Evolutionary conservation across 305 asterid genomes (phyloP).

Genomic region (Striga hermonthica): DNA sequence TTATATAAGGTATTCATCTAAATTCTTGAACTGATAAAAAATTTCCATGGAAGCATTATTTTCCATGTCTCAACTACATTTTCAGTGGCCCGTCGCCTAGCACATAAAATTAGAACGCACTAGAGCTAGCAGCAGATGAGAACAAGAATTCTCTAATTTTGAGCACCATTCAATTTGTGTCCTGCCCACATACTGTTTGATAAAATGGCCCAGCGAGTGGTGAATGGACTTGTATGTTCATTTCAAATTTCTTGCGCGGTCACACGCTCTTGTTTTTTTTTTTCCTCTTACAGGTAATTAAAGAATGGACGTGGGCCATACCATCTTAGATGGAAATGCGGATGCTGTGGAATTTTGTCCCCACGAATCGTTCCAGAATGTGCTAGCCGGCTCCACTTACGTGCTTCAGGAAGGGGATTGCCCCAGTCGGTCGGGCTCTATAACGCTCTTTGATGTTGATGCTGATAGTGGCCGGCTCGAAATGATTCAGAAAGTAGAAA

Average conservation of each 20-base stretch:
- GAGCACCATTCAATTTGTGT: too few relatives aligned
- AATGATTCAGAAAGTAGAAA: constrained; percentile 51
- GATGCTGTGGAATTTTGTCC: constrained; percentile 97
- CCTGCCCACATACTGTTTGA: neutral
- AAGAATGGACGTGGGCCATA: constrained; percentile 66
- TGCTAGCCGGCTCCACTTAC: constrained; percentile 90
- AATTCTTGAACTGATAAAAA: too few relatives aligned
- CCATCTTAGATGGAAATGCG: constrained; percentile 67
- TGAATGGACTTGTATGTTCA: neutral
- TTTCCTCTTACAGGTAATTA: neutral
- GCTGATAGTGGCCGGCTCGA: constrained; percentile 52
- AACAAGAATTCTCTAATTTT: too few relatives aligned
- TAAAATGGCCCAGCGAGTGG: neutral
- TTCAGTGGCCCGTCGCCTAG: too few relatives aligned
- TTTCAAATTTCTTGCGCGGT: neutral
- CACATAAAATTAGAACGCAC: too few relatives aligned
- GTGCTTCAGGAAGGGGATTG: constrained; percentile 83
- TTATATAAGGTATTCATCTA: too few relatives aligned
- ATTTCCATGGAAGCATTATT: too few relatives aligned
- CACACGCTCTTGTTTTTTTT: neutral
- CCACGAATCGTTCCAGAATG: constrained; percentile 50
- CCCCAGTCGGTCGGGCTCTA: constrained; percentile 74
- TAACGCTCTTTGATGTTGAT: constrained; percentile 65
- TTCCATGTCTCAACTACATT: too few relatives aligned
- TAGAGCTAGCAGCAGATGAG: too few relatives aligned